Conservation (phyloP, 1,284 basidiomycete genomes). For the Cronartium quercuum region DNA sequence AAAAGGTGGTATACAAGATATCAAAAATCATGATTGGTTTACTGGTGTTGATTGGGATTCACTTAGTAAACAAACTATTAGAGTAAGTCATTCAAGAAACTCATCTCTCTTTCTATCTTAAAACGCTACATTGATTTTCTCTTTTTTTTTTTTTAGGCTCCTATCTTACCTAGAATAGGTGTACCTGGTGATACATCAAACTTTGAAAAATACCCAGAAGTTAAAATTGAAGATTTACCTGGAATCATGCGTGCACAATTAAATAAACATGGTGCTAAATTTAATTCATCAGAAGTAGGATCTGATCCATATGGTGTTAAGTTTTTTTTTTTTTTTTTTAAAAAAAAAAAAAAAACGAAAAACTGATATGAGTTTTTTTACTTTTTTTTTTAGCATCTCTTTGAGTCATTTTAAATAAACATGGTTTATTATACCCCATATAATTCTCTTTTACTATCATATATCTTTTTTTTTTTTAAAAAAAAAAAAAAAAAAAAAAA, state of each 20-base stretch:
- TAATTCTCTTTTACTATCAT: background rate
- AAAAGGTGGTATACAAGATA: slow-evolving; percentile 43
- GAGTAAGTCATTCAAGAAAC: slow-evolving; percentile 26
- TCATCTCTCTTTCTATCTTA: background rate
- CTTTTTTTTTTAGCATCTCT: slow-evolving; percentile 4
- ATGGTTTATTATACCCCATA: background rate
- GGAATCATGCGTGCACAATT: slow-evolving; percentile 42
- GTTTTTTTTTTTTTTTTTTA: background rate
- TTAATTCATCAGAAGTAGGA: background rate
- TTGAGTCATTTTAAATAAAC: slow-evolving; percentile 3
- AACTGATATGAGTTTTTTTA: background rate
- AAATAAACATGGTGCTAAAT: background rate
- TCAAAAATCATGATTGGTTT: slow-evolving; percentile 47
- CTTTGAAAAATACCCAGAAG: slow-evolving; percentile 45
- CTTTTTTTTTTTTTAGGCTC: slow-evolving; percentile 40
- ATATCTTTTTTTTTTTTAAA: background rate
- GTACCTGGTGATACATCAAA: slow-evolving; percentile 44
- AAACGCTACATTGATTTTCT: background rate
- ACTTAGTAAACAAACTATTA: slow-evolving; percentile 43
- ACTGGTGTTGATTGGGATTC: slow-evolving; percentile 46
- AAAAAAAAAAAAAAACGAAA: background rate
- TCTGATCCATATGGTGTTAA: slow-evolving; percentile 5
- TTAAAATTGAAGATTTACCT: slow-evolving; percentile 42
- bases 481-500: background rate
- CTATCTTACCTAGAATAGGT: slow-evolving; percentile 44